Conservation (phyloP, 2,329 filamentous ascomycete species). For the Trichoderma simmonsii region DNA sequence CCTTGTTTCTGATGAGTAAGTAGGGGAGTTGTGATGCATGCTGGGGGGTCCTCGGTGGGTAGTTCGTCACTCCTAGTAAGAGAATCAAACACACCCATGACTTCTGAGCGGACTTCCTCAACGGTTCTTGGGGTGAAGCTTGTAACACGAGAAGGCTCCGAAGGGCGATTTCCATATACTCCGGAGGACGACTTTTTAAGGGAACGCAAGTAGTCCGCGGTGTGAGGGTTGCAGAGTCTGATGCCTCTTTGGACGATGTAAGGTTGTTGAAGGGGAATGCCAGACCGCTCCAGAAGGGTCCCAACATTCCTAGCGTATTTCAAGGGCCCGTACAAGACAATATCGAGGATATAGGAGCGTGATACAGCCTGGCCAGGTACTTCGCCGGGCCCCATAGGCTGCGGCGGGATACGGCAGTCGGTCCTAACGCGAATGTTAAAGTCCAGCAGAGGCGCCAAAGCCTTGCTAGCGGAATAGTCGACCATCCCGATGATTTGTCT, state of each 20-base stretch:
- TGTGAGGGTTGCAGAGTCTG: constrained; percentile 75
- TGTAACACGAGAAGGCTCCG: constrained; percentile 28
- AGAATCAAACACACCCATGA: constrained; percentile 83
- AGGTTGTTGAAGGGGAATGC: constrained; percentile 65
- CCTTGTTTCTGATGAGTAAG: constrained; percentile 88
- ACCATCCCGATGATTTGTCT: constrained; percentile 72
- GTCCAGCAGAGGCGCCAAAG: constrained; percentile 72
- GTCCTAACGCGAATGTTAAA: constrained; percentile 63
- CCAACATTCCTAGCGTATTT: constrained; percentile 65
- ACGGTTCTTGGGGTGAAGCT: constrained; percentile 55
- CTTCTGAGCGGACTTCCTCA: constrained; percentile 83
- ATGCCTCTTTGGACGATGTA: constrained; percentile 64
- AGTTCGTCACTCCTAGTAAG: constrained; percentile 73
- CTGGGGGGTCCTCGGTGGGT: constrained; percentile 65
- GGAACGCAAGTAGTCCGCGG: constrained; percentile 45
- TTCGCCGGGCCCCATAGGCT: constrained; percentile 63
- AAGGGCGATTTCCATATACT: constrained; percentile 29
- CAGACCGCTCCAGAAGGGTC: constrained; percentile 58
- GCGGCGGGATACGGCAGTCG: constrained; percentile 66
- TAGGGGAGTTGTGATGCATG: constrained; percentile 62
- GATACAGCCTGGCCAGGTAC: constrained; percentile 61
- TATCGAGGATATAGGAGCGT: constrained; percentile 58
- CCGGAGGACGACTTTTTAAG: constrained; percentile 27
- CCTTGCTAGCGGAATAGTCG: constrained; percentile 63
- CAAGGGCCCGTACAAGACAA: constrained; percentile 77